A percentile compares a stretch with the other conserved stretches of the same genome.
Evolutionary conservation across 176 grass and related monocot species (phyloP).

Genomic region (Rhynchospora pubera): DNA sequence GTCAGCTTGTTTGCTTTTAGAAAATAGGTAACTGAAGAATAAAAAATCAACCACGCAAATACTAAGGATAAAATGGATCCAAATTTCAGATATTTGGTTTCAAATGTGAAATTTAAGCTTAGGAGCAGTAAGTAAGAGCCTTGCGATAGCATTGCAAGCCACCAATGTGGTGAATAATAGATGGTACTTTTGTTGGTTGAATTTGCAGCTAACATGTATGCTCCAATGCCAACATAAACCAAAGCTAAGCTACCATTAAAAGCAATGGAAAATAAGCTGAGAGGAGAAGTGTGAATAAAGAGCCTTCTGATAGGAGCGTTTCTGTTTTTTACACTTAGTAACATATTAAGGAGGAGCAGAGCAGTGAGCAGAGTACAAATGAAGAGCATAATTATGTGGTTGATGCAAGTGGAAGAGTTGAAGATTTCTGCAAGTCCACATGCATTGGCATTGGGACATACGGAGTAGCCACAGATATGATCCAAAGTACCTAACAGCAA

Average conservation of each 20-base stretch:
- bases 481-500: constrained; percentile 35
- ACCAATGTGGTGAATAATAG: constrained; percentile 38
- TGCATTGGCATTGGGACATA: constrained; percentile 34
- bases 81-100: constrained; percentile 26
- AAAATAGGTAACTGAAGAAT: constrained; percentile 39
- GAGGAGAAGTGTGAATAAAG: constrained; percentile 17
- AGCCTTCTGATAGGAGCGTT: neutral
- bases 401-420: constrained; percentile 60
- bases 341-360: constrained; percentile 24
- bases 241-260: constrained; percentile 45
- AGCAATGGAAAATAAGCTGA: constrained; percentile 17
- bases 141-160: constrained; percentile 39
- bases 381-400: constrained; percentile 40
- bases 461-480: constrained; percentile 24
- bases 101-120: constrained; percentile 30
- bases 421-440: constrained; percentile 29
- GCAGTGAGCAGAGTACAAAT: constrained; percentile 11
- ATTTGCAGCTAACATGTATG: constrained; percentile 46
- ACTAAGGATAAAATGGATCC: constrained; percentile 22
- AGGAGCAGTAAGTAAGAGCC: constrained; percentile 32
- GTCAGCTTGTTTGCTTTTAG: constrained; percentile 29
- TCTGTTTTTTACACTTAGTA: constrained; percentile 34
- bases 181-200: neutral
- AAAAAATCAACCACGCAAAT: constrained; percentile 33
- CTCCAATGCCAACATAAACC: constrained; percentile 39